A percentile compares a stretch with the other conserved stretches of the same genome.
These are phyloP conservation scores for Saccharata proteae DNA, from an alignment of 2,329 filamentous ascomycete species.

Conservation along the genomic window DNA sequence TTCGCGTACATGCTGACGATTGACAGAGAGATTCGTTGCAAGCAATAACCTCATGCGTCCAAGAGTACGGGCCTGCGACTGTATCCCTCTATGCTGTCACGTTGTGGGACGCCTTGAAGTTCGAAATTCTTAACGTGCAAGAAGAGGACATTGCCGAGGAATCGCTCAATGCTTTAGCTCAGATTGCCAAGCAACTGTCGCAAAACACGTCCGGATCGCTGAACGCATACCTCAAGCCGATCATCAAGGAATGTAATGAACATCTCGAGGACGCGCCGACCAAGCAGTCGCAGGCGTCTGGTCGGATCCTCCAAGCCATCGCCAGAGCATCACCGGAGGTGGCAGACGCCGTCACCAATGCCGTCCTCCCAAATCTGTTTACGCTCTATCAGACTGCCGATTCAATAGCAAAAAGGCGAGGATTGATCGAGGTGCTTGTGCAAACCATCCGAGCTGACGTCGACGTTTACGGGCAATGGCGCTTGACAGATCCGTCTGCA, in stretches of 20 bases:
- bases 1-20: slow-evolving; percentile 3
- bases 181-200: slow-evolving; percentile 45
- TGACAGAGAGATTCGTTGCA: slow-evolving; percentile 50
- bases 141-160: slow-evolving; percentile 53
- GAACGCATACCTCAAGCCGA: slow-evolving; percentile 44
- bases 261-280: slow-evolving; percentile 57
- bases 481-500: slow-evolving; percentile 28
- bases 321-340: slow-evolving; percentile 43
- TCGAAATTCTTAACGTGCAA: slow-evolving; percentile 54
- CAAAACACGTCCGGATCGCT: slow-evolving; percentile 35
- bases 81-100: slow-evolving; percentile 52
- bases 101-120: slow-evolving; percentile 57
- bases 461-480: slow-evolving; percentile 45
- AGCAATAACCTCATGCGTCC: slow-evolving; percentile 47
- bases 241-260: slow-evolving; percentile 56
- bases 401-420: slow-evolving; percentile 50
- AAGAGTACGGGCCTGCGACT: slow-evolving; percentile 46
- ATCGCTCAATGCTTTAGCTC: slow-evolving; percentile 42
- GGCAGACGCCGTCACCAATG: slow-evolving; percentile 43
- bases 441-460: slow-evolving; percentile 47
- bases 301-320: slow-evolving; percentile 46
- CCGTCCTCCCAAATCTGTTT: slow-evolving; percentile 45
- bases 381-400: slow-evolving; percentile 49
- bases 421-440: slow-evolving; percentile 48
- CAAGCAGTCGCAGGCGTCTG: slow-evolving; percentile 54